Evolutionary conservation across 2,329 filamentous ascomycete species (phyloP).

Genomic region (Alternaria sp.): DNA sequence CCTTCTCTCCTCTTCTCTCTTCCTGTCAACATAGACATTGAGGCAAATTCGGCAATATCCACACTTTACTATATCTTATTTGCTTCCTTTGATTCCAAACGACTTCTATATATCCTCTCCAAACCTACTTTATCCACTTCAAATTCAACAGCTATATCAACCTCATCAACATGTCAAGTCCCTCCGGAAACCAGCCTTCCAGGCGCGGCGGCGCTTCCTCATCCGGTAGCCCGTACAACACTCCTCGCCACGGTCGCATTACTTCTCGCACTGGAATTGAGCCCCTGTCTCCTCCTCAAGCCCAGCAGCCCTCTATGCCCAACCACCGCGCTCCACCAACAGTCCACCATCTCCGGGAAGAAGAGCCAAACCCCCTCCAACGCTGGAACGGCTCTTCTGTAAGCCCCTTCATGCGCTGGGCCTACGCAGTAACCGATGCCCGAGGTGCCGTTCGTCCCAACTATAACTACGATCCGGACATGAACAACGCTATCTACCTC

Average conservation of each 20-base stretch:
- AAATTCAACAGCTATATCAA: no score
- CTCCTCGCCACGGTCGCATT: neutral
- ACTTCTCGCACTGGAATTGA: neutral
- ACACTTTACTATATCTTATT: neutral
- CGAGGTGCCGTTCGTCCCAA: neutral
- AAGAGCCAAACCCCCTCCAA: neutral
- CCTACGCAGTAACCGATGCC: neutral
- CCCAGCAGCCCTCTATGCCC: neutral
- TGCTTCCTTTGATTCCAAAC: neutral
- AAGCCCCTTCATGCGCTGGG: constrained; percentile 6
- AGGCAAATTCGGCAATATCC: neutral
- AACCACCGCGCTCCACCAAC: neutral
- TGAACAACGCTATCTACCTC: constrained; percentile 1
- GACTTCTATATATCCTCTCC: neutral
- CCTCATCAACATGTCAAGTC: neutral
- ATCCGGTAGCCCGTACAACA: neutral
- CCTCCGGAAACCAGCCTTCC: neutral
- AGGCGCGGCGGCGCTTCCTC: neutral
- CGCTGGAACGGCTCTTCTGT: neutral
- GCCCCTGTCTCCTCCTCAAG: neutral
- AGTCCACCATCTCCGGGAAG: neutral
- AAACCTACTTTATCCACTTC: neutral
- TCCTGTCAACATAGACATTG: neutral
- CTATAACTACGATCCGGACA: constrained; percentile 1
- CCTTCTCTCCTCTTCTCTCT: neutral